Evolutionary conservation across 2,329 filamentous ascomycete genomes (phyloP), one percentile per base, ranked within the genome.

Genomic region (Scedosporium apiospermum): DNA sequence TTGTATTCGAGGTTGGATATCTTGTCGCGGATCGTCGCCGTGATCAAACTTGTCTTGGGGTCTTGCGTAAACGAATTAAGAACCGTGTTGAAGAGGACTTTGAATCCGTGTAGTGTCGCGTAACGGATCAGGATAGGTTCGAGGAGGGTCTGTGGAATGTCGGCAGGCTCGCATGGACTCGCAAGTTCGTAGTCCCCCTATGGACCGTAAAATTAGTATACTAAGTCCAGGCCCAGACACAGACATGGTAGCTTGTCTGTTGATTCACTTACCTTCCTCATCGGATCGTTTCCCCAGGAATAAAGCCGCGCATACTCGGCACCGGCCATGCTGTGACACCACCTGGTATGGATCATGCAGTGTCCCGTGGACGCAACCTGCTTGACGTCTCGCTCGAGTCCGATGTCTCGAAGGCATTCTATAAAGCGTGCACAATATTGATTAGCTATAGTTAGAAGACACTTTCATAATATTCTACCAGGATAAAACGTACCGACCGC

Each of bases 331-430:
- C 75, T 80, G 57, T 76, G 70, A 64, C 75, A 80, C 80, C 80
- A 83, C 16, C 80, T 69, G 1, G 79, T 82, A 64, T 82, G 80
- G 38, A 73, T 66, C 77, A 82, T 81, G 34, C 34, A 71, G 18
- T 74, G 65, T 27, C 75, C 74, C 2, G 71, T 70, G 0, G 74
- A 73, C 1, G 75, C 74, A 6, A 76, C 70, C 46, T 70, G 65
- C 3, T 72, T 61, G 21, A 74, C 73, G 23, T 77, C 77, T 38
- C 71, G 59, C 34, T 83, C 79, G 2, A 83, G 69, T 1, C 76
- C 79, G 61, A 83, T 77, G 64, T 83, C 81, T 6, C 81, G 75
- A 2, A 83, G 71, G 67, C 80, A 82, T 66, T 83, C 84, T 74
- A 42, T 34, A 2, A 4, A 38, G 3, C 34, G 10, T 3, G 34